Evolutionary conservation across 2,329 filamentous ascomycete genomes (phyloP), one percentile per base, ranked within the genome.

Genomic region (Pseudogymnoascus sp.): DNA sequence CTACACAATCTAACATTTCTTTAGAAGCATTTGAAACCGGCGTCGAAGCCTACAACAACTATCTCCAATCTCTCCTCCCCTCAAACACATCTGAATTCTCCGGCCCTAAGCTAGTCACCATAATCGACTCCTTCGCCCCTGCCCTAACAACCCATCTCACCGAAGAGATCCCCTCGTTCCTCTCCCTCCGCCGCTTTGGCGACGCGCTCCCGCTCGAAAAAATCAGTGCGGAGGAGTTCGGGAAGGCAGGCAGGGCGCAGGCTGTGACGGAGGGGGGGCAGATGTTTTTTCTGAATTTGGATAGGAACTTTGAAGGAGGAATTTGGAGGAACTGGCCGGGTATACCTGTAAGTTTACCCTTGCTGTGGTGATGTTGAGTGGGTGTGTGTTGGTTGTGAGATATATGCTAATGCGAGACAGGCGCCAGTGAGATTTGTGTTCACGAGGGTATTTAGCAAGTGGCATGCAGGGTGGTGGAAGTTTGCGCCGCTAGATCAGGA

Each of bases 221-320:
- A 7, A 62, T 64, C 7, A 13, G 41, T 10, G 17, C 63, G 6
- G 41, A 62, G 5, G 64, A 64, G 13, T 40, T 63, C 8, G 24
- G 35, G 29, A 67, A 64, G 57, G 41, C 62, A 4, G 62, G 63
- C 1, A 17, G 64, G 4, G 33, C 40, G 13, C 50, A 63, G 5
- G 60, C 57, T 9, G 60, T 60, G n/a, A 63, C 60, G 33, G 61
- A 61, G 1, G 66, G 63, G 3, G 63, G 62, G 1, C 63, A 63
- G 2, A 64, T 65, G 61, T 67, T 67, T 36, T 63, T 64, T 33
- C 24, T 63, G 13, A 66, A 66, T 58, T 35, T 65, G 31, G 66
- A 65, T 64, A 36, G 58, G 2, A n/a, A 50, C n/a, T 66, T 64
- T 61, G 62, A 67, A 24, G 64, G 36, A 2, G 66, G 66, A 2